Evolutionary conservation across 306 rosid species (phyloP).

Genomic region (Vigna unguiculata): DNA sequence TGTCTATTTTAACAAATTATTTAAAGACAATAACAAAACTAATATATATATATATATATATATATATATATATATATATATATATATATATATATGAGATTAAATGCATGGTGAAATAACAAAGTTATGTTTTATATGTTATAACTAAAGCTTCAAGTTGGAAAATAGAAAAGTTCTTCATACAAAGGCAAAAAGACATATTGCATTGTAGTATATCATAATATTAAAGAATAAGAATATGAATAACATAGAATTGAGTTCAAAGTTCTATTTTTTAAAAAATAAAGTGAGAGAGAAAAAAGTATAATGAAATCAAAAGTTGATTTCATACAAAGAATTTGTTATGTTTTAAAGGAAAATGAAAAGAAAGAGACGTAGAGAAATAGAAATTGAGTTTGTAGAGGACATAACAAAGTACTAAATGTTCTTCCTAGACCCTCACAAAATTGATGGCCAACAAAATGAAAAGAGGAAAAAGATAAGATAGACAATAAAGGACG

Average conservation of each 20-base stretch:
- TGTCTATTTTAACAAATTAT: not conserved
- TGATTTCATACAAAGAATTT: not conserved
- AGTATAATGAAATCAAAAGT: too few species aligned
- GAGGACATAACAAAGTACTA: not conserved
- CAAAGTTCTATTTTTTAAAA: too few species aligned
- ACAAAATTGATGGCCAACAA: not conserved
- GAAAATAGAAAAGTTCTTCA: not conserved
- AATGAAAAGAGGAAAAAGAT: not conserved
- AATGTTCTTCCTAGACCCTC: not conserved
- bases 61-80: too few species aligned
- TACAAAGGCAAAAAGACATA: not conserved
- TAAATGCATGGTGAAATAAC: not conserved
- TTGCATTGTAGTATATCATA: too few species aligned
- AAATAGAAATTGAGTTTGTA: not conserved
- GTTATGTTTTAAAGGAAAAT: not conserved
- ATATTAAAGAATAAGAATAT: not conserved
- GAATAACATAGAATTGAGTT: not conserved
- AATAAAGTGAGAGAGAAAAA: too few species aligned
- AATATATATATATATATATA: too few species aligned
- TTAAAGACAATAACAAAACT: not conserved
- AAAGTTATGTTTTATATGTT: not conserved
- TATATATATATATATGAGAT: too few species aligned
- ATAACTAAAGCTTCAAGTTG: not conserved
- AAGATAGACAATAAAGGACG: not conserved
- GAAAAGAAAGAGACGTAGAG: not conserved